These are phyloP conservation scores for Fusarium robinianum DNA, from an alignment of 2,329 filamentous ascomycete genomes.

Conservation along the genomic window DNA sequence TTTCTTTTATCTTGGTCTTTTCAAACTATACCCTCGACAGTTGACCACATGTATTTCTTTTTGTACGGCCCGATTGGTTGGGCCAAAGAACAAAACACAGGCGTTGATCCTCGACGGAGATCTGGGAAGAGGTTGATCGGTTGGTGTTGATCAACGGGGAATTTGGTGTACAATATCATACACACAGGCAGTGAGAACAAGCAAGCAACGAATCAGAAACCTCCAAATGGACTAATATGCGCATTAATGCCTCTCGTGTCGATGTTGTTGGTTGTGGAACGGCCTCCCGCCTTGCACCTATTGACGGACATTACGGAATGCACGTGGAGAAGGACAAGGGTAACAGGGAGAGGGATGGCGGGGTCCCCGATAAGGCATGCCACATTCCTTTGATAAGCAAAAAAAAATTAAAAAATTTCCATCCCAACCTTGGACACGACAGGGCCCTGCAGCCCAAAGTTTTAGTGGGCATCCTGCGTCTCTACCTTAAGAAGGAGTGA, in stretches of 20 bases:
- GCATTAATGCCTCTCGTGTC: not conserved
- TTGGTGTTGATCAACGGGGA: not conserved
- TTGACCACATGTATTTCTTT: conserved; percentile 18
- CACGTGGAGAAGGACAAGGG: conserved; percentile 31
- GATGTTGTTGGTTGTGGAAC: not conserved
- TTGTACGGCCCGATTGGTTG: conserved; percentile 18
- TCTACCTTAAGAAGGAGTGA: too few species aligned
- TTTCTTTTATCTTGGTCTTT: too few species aligned
- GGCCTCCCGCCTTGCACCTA: conserved; percentile 7
- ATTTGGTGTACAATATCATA: conserved; percentile 17
- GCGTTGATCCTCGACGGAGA: conserved; percentile 14
- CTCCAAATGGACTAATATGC: too few species aligned
- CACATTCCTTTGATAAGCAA: conserved; percentile 29
- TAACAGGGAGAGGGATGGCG: conserved; percentile 15
- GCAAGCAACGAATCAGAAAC: too few species aligned
- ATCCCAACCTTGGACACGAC: too few species aligned
- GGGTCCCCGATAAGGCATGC: conserved; percentile 26
- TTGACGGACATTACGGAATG: conserved; percentile 20
- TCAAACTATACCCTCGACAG: conserved; percentile 30
- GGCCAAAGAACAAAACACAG: conserved; percentile 8
- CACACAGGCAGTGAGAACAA: too few species aligned
- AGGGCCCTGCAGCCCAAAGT: too few species aligned
- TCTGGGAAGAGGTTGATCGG: conserved; percentile 4
- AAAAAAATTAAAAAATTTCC: conserved; percentile 11
- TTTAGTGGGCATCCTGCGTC: too few species aligned